A percentile compares a stretch with the other conserved stretches of the same genome.
These are phyloP conservation scores for Eimeria maxima DNA, from an alignment of 169 alveolate species.

Conservation along the genomic window DNA sequence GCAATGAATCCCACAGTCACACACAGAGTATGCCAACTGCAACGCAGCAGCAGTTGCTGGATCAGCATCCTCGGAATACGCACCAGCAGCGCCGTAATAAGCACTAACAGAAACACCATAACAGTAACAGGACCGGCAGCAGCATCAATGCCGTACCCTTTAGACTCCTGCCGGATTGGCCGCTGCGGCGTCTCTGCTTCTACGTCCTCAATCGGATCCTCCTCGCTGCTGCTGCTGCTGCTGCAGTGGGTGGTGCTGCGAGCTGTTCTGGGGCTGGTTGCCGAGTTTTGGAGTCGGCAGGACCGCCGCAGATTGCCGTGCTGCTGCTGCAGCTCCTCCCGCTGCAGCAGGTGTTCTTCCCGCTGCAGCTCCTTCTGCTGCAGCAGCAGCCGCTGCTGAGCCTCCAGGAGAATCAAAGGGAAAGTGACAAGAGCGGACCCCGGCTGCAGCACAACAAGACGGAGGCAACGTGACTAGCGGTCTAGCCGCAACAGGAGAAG, in stretches of 20 bases:
- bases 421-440: conserved; percentile 38
- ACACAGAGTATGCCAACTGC: neutral
- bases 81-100: neutral
- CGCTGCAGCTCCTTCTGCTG: conserved; percentile 64
- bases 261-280: neutral
- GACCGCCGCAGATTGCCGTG: conserved; percentile 40
- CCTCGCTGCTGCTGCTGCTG: conserved; percentile 58
- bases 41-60: neutral
- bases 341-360: conserved; percentile 57
- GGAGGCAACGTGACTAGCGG: neutral
- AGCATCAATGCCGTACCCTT: neutral
- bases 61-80: neutral
- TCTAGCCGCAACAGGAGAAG: neutral
- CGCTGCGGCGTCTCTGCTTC: neutral
- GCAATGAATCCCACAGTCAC: neutral
- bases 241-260: neutral
- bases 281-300: neutral
- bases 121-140: neutral
- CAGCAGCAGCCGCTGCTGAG: conserved; percentile 69
- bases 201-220: conserved; percentile 22
- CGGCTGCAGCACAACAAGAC: conserved; percentile 37
- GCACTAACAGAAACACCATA: neutral
- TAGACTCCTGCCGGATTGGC: neutral
- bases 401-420: conserved; percentile 49
- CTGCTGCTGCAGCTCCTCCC: conserved; percentile 62